A percentile compares a stretch with the other conserved stretches of the same genome.
phyloP scores from a whole-genome alignment of 148 eudicot species.

The Fagopyrum esculentum region DNA sequence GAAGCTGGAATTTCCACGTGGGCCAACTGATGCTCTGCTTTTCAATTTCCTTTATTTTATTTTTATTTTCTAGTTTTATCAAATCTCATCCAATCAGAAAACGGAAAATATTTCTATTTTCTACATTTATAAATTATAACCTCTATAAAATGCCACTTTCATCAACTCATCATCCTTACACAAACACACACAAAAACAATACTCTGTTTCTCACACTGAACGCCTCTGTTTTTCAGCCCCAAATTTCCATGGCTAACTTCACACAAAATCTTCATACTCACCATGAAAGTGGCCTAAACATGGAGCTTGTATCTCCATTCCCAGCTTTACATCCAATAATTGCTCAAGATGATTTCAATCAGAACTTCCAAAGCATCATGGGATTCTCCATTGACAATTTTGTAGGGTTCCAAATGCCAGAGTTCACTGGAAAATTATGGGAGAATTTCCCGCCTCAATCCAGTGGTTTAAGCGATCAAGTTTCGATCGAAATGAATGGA shows the following conservation, averaged over 20 bases:
- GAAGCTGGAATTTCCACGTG: slow-evolving; percentile 42
- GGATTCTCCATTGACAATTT: slow-evolving; percentile 35
- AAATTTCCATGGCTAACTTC: slow-evolving; percentile 10
- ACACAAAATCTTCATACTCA: slow-evolving; percentile 4
- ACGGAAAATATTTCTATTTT: neutral
- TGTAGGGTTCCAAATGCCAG: slow-evolving; percentile 9
- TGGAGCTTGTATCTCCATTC: slow-evolving; percentile 28
- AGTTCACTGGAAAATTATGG: slow-evolving; percentile 1
- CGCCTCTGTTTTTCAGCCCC: neutral
- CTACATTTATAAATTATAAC: neutral
- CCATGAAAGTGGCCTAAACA: slow-evolving; percentile 38
- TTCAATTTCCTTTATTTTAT: neutral
- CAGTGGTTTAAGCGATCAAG: slow-evolving; percentile 21
- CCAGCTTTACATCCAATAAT: slow-evolving; percentile 24
- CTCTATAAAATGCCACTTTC: slow-evolving; percentile 5
- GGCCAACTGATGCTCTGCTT: slow-evolving; percentile 10
- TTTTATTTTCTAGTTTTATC: neutral
- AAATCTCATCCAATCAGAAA: neutral
- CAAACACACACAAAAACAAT: neutral
- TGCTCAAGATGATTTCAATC: slow-evolving; percentile 16
- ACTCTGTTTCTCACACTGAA: neutral
- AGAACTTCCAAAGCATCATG: slow-evolving; percentile 30
- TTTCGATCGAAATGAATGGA: slow-evolving; percentile 18
- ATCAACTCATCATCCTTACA: slow-evolving; percentile 9
- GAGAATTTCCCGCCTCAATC: slow-evolving; percentile 15